Conservation (phyloP, 2,329 filamentous ascomycete genomes). For the Colletotrichum eremochloae region DNA sequence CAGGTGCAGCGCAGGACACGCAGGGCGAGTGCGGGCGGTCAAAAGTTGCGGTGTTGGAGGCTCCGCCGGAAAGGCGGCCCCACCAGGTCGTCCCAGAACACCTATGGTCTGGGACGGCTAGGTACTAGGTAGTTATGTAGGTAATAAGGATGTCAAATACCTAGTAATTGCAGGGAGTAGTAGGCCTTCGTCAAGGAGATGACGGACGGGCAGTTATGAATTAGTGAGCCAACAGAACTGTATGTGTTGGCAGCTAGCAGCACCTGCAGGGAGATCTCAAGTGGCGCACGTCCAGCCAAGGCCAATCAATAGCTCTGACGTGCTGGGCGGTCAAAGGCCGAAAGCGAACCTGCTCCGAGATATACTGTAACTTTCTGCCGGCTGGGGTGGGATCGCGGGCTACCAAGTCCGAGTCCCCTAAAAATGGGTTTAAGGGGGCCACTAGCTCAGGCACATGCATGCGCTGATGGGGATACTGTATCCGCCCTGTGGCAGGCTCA, state of each 20-base stretch:
- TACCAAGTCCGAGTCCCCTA: constrained; percentile 1
- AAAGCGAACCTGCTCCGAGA: background rate
- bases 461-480: constrained; percentile 28
- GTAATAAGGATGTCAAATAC: background rate
- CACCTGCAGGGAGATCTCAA: constrained; percentile 3
- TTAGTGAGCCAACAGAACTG: constrained; percentile 6
- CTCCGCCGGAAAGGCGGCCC: constrained; percentile 25
- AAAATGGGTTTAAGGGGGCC: background rate
- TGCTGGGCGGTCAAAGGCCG: constrained; percentile 16
- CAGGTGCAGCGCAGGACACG: background rate
- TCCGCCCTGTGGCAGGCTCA: constrained; percentile 6
- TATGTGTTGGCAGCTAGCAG: constrained; percentile 11
- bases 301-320: background rate
- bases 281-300: background rate
- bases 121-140: background rate
- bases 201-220: too few relatives aligned
- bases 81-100: constrained; percentile 18
- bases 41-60: constrained; percentile 10
- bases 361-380: constrained; percentile 14
- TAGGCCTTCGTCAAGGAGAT: background rate
- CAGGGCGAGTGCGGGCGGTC: constrained; percentile 6
- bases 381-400: constrained; percentile 22
- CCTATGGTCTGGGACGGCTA: background rate
- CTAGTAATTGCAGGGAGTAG: background rate
- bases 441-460: constrained; percentile 41